phyloP scores from a whole-genome alignment of 2,329 filamentous ascomycete species.

The Colletotrichum somersetense region DNA sequence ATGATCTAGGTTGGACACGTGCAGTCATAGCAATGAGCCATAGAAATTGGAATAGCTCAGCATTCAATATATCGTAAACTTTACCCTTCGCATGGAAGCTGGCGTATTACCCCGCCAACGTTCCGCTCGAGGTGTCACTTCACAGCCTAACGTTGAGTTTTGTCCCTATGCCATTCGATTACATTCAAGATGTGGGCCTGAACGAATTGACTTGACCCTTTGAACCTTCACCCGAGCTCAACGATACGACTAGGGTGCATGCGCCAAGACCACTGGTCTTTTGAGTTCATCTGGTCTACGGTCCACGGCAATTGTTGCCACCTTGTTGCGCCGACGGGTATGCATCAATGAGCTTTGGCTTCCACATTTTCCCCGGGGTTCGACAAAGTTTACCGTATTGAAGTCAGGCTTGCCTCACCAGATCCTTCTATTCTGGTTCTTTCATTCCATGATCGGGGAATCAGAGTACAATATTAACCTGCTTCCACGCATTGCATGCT shows the following conservation, averaged over 20 bases:
- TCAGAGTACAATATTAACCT: background rate
- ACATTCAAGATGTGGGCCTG: background rate
- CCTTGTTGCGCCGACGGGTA: conserved; percentile 24
- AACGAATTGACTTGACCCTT: background rate
- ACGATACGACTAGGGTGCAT: background rate
- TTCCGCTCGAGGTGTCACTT: too few relatives aligned
- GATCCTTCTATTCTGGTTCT: background rate
- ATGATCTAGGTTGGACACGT: conserved; percentile 19
- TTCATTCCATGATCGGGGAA: background rate
- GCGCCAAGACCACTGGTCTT: background rate
- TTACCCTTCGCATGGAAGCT: fast-evolving
- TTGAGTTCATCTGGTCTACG: conserved; percentile 28
- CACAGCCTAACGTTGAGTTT: too few relatives aligned
- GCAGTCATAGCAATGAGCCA: conserved; percentile 33
- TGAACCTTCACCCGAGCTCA: background rate
- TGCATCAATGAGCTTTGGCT: background rate
- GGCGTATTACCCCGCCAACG: fast-evolving
- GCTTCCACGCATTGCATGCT: background rate
- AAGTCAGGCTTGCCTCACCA: too few relatives aligned
- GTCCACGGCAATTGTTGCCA: conserved; percentile 5
- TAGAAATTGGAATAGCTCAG: conserved; percentile 32
- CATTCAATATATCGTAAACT: conserved; percentile 8
- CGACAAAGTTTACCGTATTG: background rate
- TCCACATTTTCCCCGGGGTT: background rate
- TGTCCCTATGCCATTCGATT: background rate